These are phyloP conservation scores for Pseudogymnoascus sp. DNA, from an alignment of 2,329 filamentous ascomycete species.

Conservation along the genomic window DNA sequence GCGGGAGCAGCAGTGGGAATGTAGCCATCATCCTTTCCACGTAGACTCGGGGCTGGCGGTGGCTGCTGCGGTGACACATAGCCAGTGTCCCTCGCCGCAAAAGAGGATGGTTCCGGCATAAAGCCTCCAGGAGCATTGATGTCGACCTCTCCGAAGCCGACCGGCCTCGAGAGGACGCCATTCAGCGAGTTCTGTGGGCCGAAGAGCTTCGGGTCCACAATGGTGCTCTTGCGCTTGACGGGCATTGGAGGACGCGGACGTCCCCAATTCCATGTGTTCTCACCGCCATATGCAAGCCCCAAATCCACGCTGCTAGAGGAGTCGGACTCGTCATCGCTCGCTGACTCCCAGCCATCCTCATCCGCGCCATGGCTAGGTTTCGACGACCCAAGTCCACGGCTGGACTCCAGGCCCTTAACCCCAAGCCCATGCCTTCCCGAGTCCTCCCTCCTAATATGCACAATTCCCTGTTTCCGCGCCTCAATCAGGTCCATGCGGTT, in stretches of 20 bases:
- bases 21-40: slow-evolving; percentile 8
- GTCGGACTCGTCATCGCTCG: slow-evolving; percentile 46
- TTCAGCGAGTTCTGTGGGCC: slow-evolving; percentile 56
- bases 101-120: not conserved
- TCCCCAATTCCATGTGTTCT: slow-evolving; percentile 33
- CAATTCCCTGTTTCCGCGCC: slow-evolving; percentile 19
- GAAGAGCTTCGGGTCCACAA: slow-evolving; percentile 53
- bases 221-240: slow-evolving; percentile 37
- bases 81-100: not conserved
- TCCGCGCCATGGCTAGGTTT: slow-evolving; percentile 31
- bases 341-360: slow-evolving; percentile 54
- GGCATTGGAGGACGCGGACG: slow-evolving; percentile 30
- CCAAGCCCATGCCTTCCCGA: slow-evolving; percentile 4
- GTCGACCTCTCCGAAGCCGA: slow-evolving; percentile 44
- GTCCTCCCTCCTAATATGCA: not conserved
- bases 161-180: slow-evolving; percentile 49
- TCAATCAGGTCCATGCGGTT: slow-evolving; percentile 32
- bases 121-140: slow-evolving; percentile 17
- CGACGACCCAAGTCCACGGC: slow-evolving; percentile 24
- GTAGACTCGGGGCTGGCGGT: slow-evolving; percentile 17
- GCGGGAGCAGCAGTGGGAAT: not conserved
- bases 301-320: slow-evolving; percentile 47
- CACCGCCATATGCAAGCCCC: slow-evolving; percentile 56
- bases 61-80: not conserved
- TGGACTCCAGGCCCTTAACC: slow-evolving; percentile 12